Evolutionary conservation across 345 rosid genomes (phyloP).

Genomic region (Balakata baccata): DNA sequence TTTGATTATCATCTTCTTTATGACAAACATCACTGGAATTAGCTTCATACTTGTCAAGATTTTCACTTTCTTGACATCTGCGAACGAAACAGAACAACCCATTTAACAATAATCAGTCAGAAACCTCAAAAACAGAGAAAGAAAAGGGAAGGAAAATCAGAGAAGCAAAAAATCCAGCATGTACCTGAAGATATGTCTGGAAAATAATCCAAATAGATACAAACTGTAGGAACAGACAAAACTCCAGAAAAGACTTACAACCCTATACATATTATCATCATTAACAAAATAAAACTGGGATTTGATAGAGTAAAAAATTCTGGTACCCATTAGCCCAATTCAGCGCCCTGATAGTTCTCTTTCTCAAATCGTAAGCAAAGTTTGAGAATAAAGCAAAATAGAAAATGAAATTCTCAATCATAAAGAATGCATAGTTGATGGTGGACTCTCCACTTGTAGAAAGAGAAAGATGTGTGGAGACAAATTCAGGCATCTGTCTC

Average conservation of each 20-base stretch:
- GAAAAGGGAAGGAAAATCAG: neutral
- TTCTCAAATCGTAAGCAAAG: slow-evolving; percentile 29
- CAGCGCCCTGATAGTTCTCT: neutral
- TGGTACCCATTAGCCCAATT: slow-evolving; percentile 41
- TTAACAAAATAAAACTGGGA: slow-evolving; percentile 36
- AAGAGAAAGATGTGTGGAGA: slow-evolving; percentile 37
- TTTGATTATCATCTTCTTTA: neutral
- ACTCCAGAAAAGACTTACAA: slow-evolving; percentile 41
- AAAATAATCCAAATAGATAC: slow-evolving; percentile 33
- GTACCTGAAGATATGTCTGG: slow-evolving; percentile 44
- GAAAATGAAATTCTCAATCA: neutral
- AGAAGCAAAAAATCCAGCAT: neutral
- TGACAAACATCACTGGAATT: slow-evolving; percentile 17
- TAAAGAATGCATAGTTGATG: neutral
- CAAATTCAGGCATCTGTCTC: slow-evolving; percentile 20
- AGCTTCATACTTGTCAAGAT: slow-evolving; percentile 18
- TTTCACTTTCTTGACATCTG: slow-evolving; percentile 27
- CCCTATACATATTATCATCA: slow-evolving; percentile 33
- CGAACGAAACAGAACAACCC: neutral
- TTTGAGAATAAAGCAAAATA: neutral
- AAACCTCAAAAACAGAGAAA: neutral
- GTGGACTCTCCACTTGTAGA: slow-evolving; percentile 40
- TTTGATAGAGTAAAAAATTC: slow-evolving; percentile 22
- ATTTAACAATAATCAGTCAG: slow-evolving; percentile 4
- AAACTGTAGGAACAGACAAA: slow-evolving; percentile 45